Conservation (phyloP, 352 stramenopile species). For the Phytophthora quininea region DNA sequence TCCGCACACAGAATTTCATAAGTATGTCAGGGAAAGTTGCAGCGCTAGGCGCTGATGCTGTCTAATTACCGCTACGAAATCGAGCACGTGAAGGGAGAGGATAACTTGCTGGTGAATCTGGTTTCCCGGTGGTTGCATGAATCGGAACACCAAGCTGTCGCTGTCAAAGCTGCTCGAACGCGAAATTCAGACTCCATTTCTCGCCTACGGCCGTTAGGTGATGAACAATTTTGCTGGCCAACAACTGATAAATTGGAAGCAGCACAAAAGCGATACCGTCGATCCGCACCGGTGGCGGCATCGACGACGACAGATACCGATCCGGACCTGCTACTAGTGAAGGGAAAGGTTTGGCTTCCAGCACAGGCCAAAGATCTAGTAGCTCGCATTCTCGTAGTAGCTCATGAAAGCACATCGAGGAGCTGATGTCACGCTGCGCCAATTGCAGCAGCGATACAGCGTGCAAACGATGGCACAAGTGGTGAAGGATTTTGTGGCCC, state of each 20-base stretch:
- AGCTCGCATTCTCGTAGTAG: slow-evolving; percentile 4
- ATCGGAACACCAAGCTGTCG: neutral
- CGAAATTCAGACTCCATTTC: neutral
- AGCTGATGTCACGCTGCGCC: neutral
- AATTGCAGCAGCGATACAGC: slow-evolving; percentile 3
- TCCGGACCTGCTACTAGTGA: slow-evolving; percentile 4
- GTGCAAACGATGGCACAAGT: slow-evolving; percentile 1
- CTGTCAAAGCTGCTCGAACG: slow-evolving; percentile 1
- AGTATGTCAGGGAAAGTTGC: slow-evolving; percentile 22
- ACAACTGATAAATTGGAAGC: neutral
- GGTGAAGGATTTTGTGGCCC: neutral
- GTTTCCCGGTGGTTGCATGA: slow-evolving; percentile 9
- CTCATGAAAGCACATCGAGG: slow-evolving; percentile 8
- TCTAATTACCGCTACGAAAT: slow-evolving; percentile 22
- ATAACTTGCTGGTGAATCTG: slow-evolving; percentile 12
- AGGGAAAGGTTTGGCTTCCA: slow-evolving; percentile 13
- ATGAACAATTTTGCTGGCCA: slow-evolving; percentile 4
- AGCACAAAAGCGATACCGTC: neutral
- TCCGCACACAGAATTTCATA: slow-evolving; percentile 10
- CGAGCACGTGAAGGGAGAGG: slow-evolving; percentile 13
- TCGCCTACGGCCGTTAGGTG: neutral
- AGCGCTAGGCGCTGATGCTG: slow-evolving; percentile 15
- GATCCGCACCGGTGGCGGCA: neutral
- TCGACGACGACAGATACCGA: neutral
- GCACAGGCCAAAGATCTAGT: slow-evolving; percentile 3